Percentiles rank a stretch among this genome's conserved stretches.
Evolutionary conservation across 306 rosid species (phyloP).

Genomic region (Mimosa bimucronata): DNA sequence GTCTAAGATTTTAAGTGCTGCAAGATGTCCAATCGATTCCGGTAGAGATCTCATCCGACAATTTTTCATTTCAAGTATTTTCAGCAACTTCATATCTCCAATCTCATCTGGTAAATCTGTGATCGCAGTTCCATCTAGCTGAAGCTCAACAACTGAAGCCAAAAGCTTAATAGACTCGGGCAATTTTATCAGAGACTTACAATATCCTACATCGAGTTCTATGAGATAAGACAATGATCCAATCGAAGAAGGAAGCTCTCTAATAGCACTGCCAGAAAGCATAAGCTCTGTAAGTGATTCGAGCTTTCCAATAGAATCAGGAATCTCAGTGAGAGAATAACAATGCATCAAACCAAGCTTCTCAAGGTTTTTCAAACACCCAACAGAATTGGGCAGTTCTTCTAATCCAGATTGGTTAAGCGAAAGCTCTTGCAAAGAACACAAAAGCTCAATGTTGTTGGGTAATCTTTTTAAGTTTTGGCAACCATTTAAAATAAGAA

Average conservation of each 20-base stretch:
- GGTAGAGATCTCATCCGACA: slow-evolving; percentile 63
- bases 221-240: slow-evolving; percentile 55
- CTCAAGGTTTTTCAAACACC: slow-evolving; percentile 60
- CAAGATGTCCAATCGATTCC: slow-evolving; percentile 54
- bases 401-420: slow-evolving; percentile 48
- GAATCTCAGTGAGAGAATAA: slow-evolving; percentile 50
- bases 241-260: slow-evolving; percentile 56
- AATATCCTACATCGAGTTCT: slow-evolving; percentile 41
- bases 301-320: slow-evolving; percentile 54
- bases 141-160: slow-evolving; percentile 49
- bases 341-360: slow-evolving; percentile 52
- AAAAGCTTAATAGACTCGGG: slow-evolving; percentile 50
- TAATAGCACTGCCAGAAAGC: slow-evolving; percentile 35
- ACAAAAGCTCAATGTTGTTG: slow-evolving; percentile 48
- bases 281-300: slow-evolving; percentile 39
- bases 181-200: slow-evolving; percentile 41
- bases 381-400: slow-evolving; percentile 57
- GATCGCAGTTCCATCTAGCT: slow-evolving; percentile 53
- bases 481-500: slow-evolving; percentile 51
- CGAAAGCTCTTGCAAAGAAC: slow-evolving; percentile 55
- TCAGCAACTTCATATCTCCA: slow-evolving; percentile 56
- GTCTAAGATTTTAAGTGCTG: slow-evolving; percentile 46
- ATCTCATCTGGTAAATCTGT: slow-evolving; percentile 58
- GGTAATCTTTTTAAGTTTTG: slow-evolving; percentile 48
- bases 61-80: slow-evolving; percentile 53